Evolutionary conservation across 2,329 filamentous ascomycete genomes (phyloP), one percentile per base, ranked within the genome.

Genomic region (Fusarium udum): DNA sequence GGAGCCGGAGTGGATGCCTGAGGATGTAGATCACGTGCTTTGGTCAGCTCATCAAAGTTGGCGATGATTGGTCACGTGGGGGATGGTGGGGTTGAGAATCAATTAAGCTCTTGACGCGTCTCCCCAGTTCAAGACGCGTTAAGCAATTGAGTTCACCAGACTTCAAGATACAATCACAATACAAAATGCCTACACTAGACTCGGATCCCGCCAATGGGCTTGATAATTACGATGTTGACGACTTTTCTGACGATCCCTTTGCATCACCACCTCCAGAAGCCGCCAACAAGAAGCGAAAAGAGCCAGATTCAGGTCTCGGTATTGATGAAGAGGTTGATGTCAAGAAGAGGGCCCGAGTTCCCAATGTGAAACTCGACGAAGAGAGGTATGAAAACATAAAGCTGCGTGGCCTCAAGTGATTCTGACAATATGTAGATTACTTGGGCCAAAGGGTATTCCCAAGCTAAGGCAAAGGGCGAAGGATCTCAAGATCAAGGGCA

Each of bases 261-360:
- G 81, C 83, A 31, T 84, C 86, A n/a, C 85, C 83, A 26, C 84
- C 81, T 60, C 80, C 84, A 28, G 82, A 83, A 18, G 75, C 80
- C 36, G 79, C 80, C 58, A 73, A 82, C 67, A 87, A 85, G 70
- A 88, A 88, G 74, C 86, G 84, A 48, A 87, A 87, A 64, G 84
- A 84, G 31, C 80, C 83, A 3, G 83, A 87, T 34, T 86, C 85
- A 14, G 87, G 86, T 2, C 83, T 97, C 6, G 95, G 95, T 51
- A 90, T 98, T 64, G 95, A 98, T 73, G 91, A 97, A 78, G 94
- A 97, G 77, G 89, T 99, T 60, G 92, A 93, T 62, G 88, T 98
- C 9, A 89, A 89, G 45, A 97, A 94, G 83, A 92, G 92, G 77
- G 88, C 91, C 40, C 88, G 91, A 70, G 84, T 81, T 0, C 94